phyloP scores from a whole-genome alignment of 2,329 filamentous ascomycete species.

The Apiospora phragmitis region DNA sequence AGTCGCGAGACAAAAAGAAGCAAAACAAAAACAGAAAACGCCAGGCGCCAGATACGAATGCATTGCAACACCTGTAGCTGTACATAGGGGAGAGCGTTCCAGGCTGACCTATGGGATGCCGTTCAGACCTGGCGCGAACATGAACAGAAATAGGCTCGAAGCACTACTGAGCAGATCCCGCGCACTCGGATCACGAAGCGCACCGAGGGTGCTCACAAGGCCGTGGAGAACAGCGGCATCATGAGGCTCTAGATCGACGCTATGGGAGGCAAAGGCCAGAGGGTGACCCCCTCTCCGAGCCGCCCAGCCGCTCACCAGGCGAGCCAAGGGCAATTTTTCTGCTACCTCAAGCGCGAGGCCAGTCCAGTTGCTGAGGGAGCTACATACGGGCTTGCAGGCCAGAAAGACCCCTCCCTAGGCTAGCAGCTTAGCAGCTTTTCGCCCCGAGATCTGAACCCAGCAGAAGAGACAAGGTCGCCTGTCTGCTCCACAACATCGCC shows the following conservation, averaged over 20 bases:
- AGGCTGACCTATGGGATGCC: neutral
- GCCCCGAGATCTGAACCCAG: constrained; percentile 7
- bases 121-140: neutral
- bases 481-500: neutral
- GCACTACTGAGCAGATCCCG: constrained; percentile 10
- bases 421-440: constrained; percentile 3
- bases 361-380: neutral
- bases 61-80: neutral
- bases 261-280: constrained; percentile 16
- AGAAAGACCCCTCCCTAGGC: neutral
- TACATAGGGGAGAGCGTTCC: neutral
- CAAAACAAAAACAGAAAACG: neutral
- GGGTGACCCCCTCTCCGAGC: constrained; percentile 14
- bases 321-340: neutral
- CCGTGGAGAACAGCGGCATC: constrained; percentile 10
- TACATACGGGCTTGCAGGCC: neutral
- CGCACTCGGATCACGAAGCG: constrained; percentile 8
- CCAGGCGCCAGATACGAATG: neutral
- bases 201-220: constrained; percentile 8
- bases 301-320: neutral
- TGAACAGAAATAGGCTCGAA: constrained; percentile 4
- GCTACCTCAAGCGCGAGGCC: neutral
- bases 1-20: neutral
- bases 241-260: constrained; percentile 16
- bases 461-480: neutral